phyloP scores from a whole-genome alignment of 1,284 basidiomycete genomes.

The Schizophyllum amplum region DNA sequence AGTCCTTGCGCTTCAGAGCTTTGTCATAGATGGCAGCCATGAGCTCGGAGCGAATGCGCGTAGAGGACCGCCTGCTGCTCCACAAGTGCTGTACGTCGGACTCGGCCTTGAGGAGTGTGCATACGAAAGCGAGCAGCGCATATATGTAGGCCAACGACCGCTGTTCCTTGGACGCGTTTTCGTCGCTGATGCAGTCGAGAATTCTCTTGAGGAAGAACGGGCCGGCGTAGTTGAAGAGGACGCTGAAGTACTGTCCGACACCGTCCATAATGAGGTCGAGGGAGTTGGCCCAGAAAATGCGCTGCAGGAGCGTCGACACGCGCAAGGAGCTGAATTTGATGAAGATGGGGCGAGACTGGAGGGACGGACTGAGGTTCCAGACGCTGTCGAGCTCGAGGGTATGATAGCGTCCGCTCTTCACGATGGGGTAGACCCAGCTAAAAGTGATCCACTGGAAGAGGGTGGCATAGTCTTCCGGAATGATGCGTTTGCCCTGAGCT shows the following conservation, averaged over 20 bases:
- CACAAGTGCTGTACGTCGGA: slow-evolving; percentile 19
- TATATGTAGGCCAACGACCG: slow-evolving; percentile 7
- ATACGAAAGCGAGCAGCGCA: slow-evolving; percentile 10
- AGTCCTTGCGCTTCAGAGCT: slow-evolving; percentile 78
- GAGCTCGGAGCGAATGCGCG: slow-evolving; percentile 64
- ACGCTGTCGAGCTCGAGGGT: slow-evolving; percentile 68
- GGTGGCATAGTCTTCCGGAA: slow-evolving; percentile 71
- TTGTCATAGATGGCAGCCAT: slow-evolving; percentile 88
- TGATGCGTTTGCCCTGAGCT: slow-evolving; percentile 40
- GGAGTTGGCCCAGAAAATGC: slow-evolving; percentile 61
- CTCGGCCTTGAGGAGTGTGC: slow-evolving; percentile 7
- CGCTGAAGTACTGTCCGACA: slow-evolving; percentile 50
- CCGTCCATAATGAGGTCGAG: slow-evolving; percentile 54
- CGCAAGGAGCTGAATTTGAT: slow-evolving; percentile 43
- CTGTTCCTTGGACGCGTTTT: slow-evolving; percentile 9
- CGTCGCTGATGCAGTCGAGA: slow-evolving; percentile 33
- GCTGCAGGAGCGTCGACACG: slow-evolving; percentile 45
- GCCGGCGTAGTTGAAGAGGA: slow-evolving; percentile 60
- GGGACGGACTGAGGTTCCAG: slow-evolving; percentile 60
- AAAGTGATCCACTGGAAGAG: slow-evolving; percentile 76
- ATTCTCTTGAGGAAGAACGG: slow-evolving; percentile 65
- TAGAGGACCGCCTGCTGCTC: slow-evolving; percentile 64
- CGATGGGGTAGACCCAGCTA: slow-evolving; percentile 66
- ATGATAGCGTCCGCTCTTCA: slow-evolving; percentile 47
- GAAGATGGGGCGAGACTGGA: slow-evolving; percentile 62